Evolutionary conservation across 192 early-diverging fungal genomes (phyloP).

Genomic region (Haplosporangium gracile): DNA sequence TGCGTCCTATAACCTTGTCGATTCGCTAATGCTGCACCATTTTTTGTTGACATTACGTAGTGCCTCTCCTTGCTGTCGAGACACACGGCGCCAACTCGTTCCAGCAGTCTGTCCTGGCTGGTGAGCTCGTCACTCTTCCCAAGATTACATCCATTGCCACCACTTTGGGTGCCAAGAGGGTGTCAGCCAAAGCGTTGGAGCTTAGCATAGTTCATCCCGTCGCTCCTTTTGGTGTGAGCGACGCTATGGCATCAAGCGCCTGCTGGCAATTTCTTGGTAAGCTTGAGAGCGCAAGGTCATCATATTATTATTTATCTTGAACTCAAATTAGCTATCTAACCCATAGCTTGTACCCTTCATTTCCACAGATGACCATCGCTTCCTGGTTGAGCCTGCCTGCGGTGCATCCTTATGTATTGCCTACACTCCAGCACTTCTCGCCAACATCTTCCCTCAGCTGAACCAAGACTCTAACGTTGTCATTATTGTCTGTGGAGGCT

Average conservation of each 20-base stretch:
- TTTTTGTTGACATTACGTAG: constrained; percentile 27
- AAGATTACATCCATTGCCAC: constrained; percentile 64
- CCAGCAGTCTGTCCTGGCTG: constrained; percentile 71
- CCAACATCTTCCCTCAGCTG: constrained; percentile 73
- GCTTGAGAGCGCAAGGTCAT: constrained; percentile 27
- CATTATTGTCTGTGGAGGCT: constrained; percentile 77
- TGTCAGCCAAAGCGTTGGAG: constrained; percentile 60
- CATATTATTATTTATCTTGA: constrained; percentile 12
- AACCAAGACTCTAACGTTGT: constrained; percentile 70
- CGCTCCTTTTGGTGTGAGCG: constrained; percentile 68
- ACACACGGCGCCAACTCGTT: constrained; percentile 82
- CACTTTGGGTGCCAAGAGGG: constrained; percentile 57
- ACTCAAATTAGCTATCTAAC: not conserved
- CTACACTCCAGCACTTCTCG: constrained; percentile 69
- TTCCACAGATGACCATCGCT: constrained; percentile 65
- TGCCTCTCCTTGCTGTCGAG: constrained; percentile 81
- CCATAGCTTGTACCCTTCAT: constrained; percentile 32
- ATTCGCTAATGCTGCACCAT: not conserved
- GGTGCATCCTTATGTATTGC: constrained; percentile 73
- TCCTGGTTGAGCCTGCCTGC: constrained; percentile 73
- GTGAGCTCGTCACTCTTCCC: constrained; percentile 58
- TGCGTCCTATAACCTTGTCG: not conserved
- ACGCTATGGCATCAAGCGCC: constrained; percentile 69
- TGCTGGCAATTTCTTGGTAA: constrained; percentile 67
- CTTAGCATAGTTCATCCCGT: constrained; percentile 66